Conservation (phyloP, 2,329 filamentous ascomycete species). For the Scopulariopsis brevicaulis region DNA sequence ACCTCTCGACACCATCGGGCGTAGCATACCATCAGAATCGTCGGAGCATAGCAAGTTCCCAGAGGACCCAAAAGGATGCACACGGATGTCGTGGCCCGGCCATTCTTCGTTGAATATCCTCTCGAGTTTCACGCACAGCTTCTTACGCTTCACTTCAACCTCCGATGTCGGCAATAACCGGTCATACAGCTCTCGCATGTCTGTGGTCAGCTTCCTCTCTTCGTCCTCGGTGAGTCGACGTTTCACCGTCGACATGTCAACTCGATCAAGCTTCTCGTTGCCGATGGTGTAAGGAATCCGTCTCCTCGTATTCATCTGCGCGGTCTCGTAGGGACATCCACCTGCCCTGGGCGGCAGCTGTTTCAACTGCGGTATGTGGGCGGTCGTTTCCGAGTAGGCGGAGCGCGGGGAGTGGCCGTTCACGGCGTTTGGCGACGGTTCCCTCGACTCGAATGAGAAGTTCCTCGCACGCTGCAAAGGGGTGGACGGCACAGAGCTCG, state of each 20-base stretch:
- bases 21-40: conserved; percentile 76
- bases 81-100: conserved; percentile 81
- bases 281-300: conserved; percentile 88
- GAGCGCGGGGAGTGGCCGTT: conserved; percentile 81
- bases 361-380: conserved; percentile 56
- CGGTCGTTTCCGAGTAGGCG: conserved; percentile 79
- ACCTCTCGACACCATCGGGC: neutral
- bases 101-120: conserved; percentile 81
- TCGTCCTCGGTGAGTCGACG: conserved; percentile 59
- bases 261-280: conserved; percentile 63
- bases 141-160: conserved; percentile 63
- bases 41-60: conserved; percentile 90
- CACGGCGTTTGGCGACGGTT: conserved; percentile 67
- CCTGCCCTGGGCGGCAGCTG: conserved; percentile 47
- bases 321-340: conserved; percentile 82
- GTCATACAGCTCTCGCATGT: conserved; percentile 79
- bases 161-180: conserved; percentile 71
- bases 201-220: conserved; percentile 62
- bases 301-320: conserved; percentile 67
- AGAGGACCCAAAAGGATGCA: conserved; percentile 95
- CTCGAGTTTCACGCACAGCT: conserved; percentile 79
- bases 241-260: conserved; percentile 62
- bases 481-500: conserved; percentile 86
- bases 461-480: conserved; percentile 81
- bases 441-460: conserved; percentile 65